phyloP scores from a whole-genome alignment of 352 stramenopile genomes.

The Thalassiosira mediterranea region DNA sequence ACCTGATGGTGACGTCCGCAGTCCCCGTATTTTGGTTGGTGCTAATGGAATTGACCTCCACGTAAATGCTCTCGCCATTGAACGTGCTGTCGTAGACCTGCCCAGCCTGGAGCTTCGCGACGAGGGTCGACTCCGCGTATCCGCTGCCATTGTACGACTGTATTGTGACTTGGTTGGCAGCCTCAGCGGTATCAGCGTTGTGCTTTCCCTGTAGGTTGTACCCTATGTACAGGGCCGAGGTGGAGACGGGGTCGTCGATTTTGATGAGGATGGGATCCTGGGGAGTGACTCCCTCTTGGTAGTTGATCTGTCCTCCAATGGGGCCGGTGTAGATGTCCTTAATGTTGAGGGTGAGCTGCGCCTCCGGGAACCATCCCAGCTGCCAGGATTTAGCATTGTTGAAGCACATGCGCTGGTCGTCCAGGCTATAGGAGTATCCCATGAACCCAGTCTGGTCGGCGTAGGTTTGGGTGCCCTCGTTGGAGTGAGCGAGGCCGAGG shows the following conservation, averaged over 20 bases:
- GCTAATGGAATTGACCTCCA: background rate
- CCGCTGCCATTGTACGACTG: background rate
- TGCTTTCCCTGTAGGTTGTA: slow-evolving; percentile 1
- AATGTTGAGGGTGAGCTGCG: too few species aligned
- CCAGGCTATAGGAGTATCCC: slow-evolving; percentile 21
- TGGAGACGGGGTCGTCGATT: background rate
- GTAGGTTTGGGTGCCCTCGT: slow-evolving; percentile 13
- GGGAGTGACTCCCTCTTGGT: background rate
- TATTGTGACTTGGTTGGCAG: slow-evolving; percentile 5
- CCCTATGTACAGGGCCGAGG: background rate
- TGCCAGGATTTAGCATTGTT: slow-evolving; percentile 15
- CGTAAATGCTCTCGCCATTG: background rate
- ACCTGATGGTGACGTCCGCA: background rate
- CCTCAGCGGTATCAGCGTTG: slow-evolving; percentile 5
- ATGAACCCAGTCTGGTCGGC: slow-evolving; percentile 30
- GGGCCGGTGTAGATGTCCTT: background rate
- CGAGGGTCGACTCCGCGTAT: background rate
- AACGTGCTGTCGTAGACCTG: background rate
- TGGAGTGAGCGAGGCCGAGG: slow-evolving; percentile 19
- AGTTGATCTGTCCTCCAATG: background rate
- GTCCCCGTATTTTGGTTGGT: background rate
- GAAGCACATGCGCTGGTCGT: slow-evolving; percentile 31
- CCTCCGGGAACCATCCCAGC: slow-evolving; percentile 31
- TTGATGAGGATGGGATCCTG: slow-evolving; percentile 4
- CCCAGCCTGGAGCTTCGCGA: background rate